Conservation (phyloP, 768 basidiomycete species). For the Calvatia gigantea region DNA sequence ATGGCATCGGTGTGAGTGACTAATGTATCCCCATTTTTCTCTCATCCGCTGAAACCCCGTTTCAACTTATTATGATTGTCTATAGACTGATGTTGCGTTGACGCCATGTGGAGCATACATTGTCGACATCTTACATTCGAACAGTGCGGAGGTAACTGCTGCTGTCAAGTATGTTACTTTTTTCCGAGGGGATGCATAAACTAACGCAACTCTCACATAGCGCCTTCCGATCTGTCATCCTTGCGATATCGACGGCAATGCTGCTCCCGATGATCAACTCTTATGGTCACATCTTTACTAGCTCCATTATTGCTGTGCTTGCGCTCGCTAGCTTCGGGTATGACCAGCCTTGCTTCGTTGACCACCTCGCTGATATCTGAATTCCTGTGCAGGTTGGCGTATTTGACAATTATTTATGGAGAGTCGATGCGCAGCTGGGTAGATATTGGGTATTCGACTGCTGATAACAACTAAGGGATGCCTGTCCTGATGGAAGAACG, state of each 20-base stretch:
- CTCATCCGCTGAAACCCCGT: slow-evolving; percentile 33
- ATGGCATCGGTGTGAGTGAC: slow-evolving; percentile 60
- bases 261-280: slow-evolving; percentile 14
- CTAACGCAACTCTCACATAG: too few relatives aligned
- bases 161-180: slow-evolving; percentile 48
- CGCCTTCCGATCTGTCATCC: not conserved
- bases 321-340: slow-evolving; percentile 3
- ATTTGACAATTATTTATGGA: slow-evolving; percentile 11
- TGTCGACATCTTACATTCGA: slow-evolving; percentile 56
- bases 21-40: not conserved
- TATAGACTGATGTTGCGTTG: slow-evolving; percentile 59
- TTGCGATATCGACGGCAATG: not conserved
- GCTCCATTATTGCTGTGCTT: not conserved
- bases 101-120: slow-evolving; percentile 53
- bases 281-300: slow-evolving; percentile 11
- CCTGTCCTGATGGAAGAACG: too few relatives aligned
- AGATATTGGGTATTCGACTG: slow-evolving; percentile 10
- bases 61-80: slow-evolving; percentile 34
- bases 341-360: not conserved
- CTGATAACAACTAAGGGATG: slow-evolving; percentile 1
- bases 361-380: not conserved
- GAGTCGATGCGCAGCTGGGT: slow-evolving; percentile 8
- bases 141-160: slow-evolving; percentile 62
- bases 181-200: too few relatives aligned
- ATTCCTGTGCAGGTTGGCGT: not conserved